Evolutionary conservation across 208 protist species (phyloP).

Genomic region (Crithidia bombi): DNA sequence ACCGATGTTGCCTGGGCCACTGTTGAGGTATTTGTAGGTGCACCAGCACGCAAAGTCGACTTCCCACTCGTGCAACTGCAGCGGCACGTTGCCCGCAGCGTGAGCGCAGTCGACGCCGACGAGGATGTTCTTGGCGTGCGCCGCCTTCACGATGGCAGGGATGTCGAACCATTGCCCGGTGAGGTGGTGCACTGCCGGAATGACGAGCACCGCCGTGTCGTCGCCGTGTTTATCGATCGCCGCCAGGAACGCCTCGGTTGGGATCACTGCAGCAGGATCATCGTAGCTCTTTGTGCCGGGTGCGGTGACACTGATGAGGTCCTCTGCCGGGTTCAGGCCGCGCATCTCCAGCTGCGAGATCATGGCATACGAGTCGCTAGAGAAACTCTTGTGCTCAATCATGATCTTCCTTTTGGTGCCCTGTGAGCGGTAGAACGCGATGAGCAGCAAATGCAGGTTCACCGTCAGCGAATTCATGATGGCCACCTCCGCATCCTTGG

Average conservation of each 20-base stretch:
- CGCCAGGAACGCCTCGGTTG: slow-evolving; percentile 82
- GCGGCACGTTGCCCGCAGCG: slow-evolving; percentile 93
- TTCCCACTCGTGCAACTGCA: slow-evolving; percentile 95
- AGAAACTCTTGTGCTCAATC: slow-evolving; percentile 80
- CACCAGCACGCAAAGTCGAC: slow-evolving; percentile 97
- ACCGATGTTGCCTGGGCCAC: slow-evolving; percentile 90
- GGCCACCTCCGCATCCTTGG: slow-evolving; percentile 81
- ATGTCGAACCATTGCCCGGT: slow-evolving; percentile 95
- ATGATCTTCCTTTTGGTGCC: slow-evolving; percentile 91
- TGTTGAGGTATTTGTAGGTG: slow-evolving; percentile 97
- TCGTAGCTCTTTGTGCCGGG: slow-evolving; percentile 54
- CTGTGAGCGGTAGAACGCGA: slow-evolving; percentile 93
- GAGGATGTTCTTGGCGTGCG: slow-evolving; percentile 74
- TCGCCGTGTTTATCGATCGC: slow-evolving; percentile 86
- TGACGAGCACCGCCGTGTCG: slow-evolving; percentile 84
- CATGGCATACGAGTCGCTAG: slow-evolving; percentile 81
- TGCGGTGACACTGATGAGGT: slow-evolving; percentile 59
- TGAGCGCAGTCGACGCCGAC: slow-evolving; percentile 95
- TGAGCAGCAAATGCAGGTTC: slow-evolving; percentile 93
- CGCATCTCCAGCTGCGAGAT: slow-evolving; percentile 88
- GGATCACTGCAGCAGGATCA: slow-evolving; percentile 41
- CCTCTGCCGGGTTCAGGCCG: slow-evolving; percentile 67
- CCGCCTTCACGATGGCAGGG: slow-evolving; percentile 86
- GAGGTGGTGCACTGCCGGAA: slow-evolving; percentile 94
- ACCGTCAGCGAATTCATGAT: slow-evolving; percentile 95